Conservation (phyloP, 2,329 filamentous ascomycete species). For the Sordariomycetes sp. region DNA sequence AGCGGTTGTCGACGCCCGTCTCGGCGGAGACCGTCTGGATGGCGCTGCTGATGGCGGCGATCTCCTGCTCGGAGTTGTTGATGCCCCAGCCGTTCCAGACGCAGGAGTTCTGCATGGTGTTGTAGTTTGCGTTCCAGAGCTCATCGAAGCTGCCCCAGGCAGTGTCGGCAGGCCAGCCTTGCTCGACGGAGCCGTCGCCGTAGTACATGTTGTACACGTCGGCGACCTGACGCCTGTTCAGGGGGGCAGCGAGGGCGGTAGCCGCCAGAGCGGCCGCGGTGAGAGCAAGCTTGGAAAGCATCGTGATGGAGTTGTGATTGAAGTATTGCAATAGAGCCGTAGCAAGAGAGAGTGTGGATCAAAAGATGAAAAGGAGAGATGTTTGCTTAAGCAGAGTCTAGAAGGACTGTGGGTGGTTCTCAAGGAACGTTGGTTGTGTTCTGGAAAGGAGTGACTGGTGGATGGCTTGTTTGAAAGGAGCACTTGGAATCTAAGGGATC, state of each 20-base stretch:
- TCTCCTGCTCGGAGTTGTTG: constrained; percentile 9
- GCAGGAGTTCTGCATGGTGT: constrained; percentile 7
- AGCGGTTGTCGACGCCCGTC: constrained; percentile 7
- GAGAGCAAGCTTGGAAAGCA: constrained; percentile 1
- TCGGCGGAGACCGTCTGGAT: constrained; percentile 8
- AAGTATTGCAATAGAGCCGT: too few relatives aligned
- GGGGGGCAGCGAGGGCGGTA: constrained; percentile 5
- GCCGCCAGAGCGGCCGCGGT: constrained; percentile 3
- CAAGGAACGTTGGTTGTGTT: too few relatives aligned
- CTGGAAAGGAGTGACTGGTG: too few relatives aligned
- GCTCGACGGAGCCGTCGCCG: constrained; percentile 11
- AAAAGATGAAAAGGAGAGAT: too few relatives aligned
- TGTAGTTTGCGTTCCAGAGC: constrained; percentile 7
- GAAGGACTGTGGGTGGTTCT: too few relatives aligned
- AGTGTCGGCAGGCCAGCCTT: constrained; percentile 11
- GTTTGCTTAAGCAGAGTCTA: too few relatives aligned
- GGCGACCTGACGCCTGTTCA: constrained; percentile 3
- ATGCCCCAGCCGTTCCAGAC: constrained; percentile 9
- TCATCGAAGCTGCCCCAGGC: constrained; percentile 8
- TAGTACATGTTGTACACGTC: constrained; percentile 10
- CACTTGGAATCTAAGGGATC: too few relatives aligned
- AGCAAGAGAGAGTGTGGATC: too few relatives aligned
- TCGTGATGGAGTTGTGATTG: constrained; percentile 1
- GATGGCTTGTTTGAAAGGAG: too few relatives aligned
- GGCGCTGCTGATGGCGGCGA: constrained; percentile 6